Conservation (phyloP, 2,329 filamentous ascomycete genomes). For the Penicillium sp. region DNA sequence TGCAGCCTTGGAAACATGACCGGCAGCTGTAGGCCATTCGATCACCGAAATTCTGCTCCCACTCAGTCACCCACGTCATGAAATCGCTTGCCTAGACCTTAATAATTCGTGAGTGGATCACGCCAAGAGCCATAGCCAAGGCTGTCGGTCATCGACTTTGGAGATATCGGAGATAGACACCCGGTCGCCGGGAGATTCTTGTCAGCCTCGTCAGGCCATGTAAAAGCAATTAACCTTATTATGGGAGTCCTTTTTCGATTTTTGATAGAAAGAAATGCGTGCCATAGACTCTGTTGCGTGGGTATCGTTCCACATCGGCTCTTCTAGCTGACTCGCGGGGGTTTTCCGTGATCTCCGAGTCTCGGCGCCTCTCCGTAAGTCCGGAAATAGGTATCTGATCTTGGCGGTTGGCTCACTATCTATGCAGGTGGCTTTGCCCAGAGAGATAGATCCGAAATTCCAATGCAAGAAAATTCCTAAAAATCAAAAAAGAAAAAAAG, state of each 20-base stretch:
- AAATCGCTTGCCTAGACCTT: neutral
- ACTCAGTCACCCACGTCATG: conserved; percentile 1
- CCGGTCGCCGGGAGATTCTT: neutral
- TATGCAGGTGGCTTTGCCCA: neutral
- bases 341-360: neutral
- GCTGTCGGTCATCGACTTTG: conserved; percentile 1
- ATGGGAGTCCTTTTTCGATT: neutral
- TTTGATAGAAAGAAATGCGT: neutral
- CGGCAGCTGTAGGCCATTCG: neutral
- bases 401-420: neutral
- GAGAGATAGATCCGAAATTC: neutral
- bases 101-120: neutral
- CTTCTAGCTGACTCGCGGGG: too few relatives aligned
- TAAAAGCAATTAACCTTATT: neutral
- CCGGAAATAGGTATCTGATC: neutral
- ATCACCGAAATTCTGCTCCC: neutral
- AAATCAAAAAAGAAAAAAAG: too few relatives aligned
- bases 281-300: too few relatives aligned
- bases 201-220: neutral
- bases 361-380: neutral
- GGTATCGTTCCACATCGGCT: neutral
- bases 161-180: conserved; percentile 4
- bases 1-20: neutral
- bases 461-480: neutral
- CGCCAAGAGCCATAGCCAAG: neutral